A percentile compares a stretch with the other conserved stretches of the same genome.
These are phyloP conservation scores for Colletotrichum lentis DNA, from an alignment of 2,329 filamentous ascomycete species.

Conservation along the genomic window DNA sequence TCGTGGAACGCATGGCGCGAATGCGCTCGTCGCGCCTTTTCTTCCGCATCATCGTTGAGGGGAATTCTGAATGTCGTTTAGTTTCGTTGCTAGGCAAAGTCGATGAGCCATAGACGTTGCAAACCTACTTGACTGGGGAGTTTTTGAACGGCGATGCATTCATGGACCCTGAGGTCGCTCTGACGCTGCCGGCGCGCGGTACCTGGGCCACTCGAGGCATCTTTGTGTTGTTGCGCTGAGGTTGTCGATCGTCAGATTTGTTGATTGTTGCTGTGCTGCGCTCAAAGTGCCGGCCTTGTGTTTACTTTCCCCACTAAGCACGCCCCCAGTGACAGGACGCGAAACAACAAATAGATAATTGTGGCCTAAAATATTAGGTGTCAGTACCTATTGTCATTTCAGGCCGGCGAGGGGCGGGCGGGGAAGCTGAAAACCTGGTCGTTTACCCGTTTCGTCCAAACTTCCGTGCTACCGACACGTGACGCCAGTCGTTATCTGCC, in stretches of 20 bases:
- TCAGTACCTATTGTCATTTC: neutral
- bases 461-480: conserved; percentile 1
- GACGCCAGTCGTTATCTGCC: neutral
- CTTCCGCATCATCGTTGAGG: conserved; percentile 91
- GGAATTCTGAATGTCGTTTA: conserved; percentile 71
- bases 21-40: conserved; percentile 88
- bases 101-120: conserved; percentile 4
- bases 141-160: conserved; percentile 64
- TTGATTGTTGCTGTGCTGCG: conserved; percentile 24
- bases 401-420: conserved; percentile 14
- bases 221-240: conserved; percentile 42
- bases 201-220: conserved; percentile 69
- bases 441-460: conserved; percentile 15
- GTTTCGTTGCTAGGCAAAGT: conserved; percentile 36
- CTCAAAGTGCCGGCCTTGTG: conserved; percentile 20
- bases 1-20: conserved; percentile 89
- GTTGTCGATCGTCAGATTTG: conserved; percentile 34
- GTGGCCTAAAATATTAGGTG: conserved; percentile 28
- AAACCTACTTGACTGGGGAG: conserved; percentile 64
- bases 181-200: conserved; percentile 58
- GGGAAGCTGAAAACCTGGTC: conserved; percentile 13
- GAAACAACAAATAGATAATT: conserved; percentile 30
- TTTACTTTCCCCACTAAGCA: conserved; percentile 37
- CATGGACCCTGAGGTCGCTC: conserved; percentile 57
- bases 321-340: conserved; percentile 31